Conservation (phyloP, 176 grass and related monocot genomes). For the Eremochloa ophiuroides region DNA sequence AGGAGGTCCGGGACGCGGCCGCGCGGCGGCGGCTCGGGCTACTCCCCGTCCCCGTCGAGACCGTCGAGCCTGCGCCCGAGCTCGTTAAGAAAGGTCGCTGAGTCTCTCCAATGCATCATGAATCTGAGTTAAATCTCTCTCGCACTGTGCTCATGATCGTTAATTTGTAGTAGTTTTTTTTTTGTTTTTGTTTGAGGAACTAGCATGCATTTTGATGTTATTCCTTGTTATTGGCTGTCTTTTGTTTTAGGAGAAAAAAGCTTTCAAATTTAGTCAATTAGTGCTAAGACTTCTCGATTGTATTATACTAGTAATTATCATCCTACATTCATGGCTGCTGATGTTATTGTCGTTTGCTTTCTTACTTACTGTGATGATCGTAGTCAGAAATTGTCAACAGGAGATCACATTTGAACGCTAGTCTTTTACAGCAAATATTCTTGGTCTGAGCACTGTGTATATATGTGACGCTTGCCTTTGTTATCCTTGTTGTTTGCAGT, state of each 20-base stretch:
- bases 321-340: not conserved
- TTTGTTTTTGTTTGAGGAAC: not conserved
- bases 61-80: constrained; percentile 68
- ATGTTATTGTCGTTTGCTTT: not conserved
- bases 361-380: not conserved
- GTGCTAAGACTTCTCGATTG: not conserved
- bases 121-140: not conserved
- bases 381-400: not conserved
- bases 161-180: not conserved
- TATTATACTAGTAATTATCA: not conserved
- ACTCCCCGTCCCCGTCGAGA: constrained; percentile 58
- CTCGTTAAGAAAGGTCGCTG: constrained; percentile 77
- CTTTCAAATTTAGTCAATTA: not conserved
- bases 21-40: constrained; percentile 60
- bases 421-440: not conserved
- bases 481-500: constrained; percentile 37
- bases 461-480: not conserved
- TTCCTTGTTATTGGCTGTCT: not conserved
- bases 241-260: not conserved
- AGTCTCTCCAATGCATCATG: not conserved
- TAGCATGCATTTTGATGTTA: not conserved
- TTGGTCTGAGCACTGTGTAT: not conserved
- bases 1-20: constrained; percentile 75
- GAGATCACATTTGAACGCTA: not conserved
- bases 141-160: not conserved